Conservation (phyloP, 331 rosid genomes). For the Prunus yedoensis region DNA sequence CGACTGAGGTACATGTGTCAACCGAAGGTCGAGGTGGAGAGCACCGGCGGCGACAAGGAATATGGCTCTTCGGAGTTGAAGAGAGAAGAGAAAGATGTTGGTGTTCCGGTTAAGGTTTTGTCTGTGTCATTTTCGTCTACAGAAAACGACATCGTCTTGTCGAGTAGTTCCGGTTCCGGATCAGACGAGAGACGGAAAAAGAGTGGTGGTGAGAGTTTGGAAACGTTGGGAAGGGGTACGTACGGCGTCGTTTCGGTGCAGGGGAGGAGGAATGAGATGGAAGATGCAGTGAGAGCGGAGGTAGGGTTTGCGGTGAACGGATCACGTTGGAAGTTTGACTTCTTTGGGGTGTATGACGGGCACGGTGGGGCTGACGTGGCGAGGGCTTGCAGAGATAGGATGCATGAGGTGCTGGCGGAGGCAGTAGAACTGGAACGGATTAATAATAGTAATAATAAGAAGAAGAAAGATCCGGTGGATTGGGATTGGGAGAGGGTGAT, state of each 20-base stretch:
- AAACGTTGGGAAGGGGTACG: not conserved
- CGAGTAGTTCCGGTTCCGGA: not conserved
- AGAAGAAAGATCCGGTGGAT: too few relatives aligned
- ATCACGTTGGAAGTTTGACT: constrained; percentile 41
- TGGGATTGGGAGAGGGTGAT: constrained; percentile 66
- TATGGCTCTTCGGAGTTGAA: not conserved
- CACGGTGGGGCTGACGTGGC: constrained; percentile 83
- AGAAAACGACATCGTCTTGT: constrained; percentile 14
- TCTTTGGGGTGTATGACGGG: constrained; percentile 80
- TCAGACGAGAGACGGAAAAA: not conserved
- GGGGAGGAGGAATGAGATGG: constrained; percentile 86
- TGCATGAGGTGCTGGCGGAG: constrained; percentile 59
- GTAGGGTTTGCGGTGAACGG: constrained; percentile 38
- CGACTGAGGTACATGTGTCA: constrained; percentile 46
- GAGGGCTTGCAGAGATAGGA: constrained; percentile 52
- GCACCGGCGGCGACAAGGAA: not conserved
- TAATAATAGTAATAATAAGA: not conserved
- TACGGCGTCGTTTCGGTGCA: constrained; percentile 58
- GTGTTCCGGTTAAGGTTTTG: constrained; percentile 34
- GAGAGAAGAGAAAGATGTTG: constrained; percentile 5
- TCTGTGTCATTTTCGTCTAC: constrained; percentile 40
- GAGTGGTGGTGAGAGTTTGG: not conserved
- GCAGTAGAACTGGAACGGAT: constrained; percentile 20
- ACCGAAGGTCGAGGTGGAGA: constrained; percentile 22
- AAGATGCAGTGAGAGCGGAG: constrained; percentile 74